These are phyloP conservation scores for Monosporozyma solicola DNA, from an alignment of 805 yeast species.

Conservation along the genomic window DNA sequence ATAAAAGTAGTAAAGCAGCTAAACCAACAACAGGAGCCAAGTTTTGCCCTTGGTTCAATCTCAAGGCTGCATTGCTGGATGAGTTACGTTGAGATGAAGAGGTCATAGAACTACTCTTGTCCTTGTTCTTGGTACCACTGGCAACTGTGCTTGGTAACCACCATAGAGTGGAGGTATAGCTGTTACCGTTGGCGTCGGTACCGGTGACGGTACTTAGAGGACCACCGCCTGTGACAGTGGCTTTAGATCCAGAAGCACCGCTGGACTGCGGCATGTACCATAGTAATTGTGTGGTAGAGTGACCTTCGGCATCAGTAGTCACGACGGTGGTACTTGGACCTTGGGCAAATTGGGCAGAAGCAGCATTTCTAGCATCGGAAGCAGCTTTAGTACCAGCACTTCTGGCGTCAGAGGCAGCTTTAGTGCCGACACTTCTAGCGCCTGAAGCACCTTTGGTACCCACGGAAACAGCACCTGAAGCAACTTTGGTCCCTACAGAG, in stretches of 20 bases:
- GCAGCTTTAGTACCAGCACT: conserved; percentile 1
- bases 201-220: conserved; percentile 17
- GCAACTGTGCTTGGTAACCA: conserved; percentile 21
- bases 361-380: background rate
- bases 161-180: conserved; percentile 21
- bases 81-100: conserved; percentile 1
- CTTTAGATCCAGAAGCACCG: background rate
- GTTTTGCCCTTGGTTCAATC: conserved; percentile 11
- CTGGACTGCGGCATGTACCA: conserved; percentile 8
- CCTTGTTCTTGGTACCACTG: background rate
- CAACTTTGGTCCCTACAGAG: background rate
- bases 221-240: conserved; percentile 6
- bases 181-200: conserved; percentile 15
- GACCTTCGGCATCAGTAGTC: conserved; percentile 16
- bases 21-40: background rate
- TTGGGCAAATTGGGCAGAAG: conserved; percentile 8
- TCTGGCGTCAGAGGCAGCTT: background rate
- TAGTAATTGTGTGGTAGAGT: conserved; percentile 12
- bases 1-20: conserved; percentile 9
- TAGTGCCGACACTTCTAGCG: background rate
- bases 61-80: conserved; percentile 1
- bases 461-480: background rate
- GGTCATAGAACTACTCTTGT: background rate
- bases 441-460: background rate
- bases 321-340: conserved; percentile 14